These are phyloP conservation scores for Candida tallmaniae DNA, from an alignment of 805 yeast species.

Conservation along the genomic window DNA sequence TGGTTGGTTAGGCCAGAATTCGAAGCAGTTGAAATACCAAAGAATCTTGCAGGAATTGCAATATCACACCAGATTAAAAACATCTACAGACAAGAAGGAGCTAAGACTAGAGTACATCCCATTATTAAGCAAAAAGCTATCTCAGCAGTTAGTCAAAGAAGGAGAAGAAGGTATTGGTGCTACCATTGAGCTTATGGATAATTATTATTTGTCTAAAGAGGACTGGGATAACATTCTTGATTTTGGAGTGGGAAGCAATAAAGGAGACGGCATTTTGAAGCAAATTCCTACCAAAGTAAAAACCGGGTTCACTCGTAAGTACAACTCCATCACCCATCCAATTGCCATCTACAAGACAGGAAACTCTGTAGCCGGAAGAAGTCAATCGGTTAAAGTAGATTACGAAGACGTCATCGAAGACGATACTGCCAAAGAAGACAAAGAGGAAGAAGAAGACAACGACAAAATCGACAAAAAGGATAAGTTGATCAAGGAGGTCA, in stretches of 20 bases:
- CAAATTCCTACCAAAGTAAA: slow-evolving; percentile 74
- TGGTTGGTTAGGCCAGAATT: slow-evolving; percentile 85
- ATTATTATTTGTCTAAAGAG: slow-evolving; percentile 79
- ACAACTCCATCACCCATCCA: slow-evolving; percentile 77
- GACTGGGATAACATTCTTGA: slow-evolving; percentile 91
- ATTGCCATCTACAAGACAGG: slow-evolving; percentile 78
- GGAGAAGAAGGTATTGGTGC: slow-evolving; percentile 63
- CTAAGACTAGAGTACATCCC: slow-evolving; percentile 77
- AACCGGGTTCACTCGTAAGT: slow-evolving; percentile 79
- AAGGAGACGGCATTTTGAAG: slow-evolving; percentile 44
- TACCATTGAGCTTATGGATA: slow-evolving; percentile 73
- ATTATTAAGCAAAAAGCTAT: slow-evolving; percentile 49
- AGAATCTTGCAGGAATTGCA: slow-evolving; percentile 83
- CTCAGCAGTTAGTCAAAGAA: slow-evolving; percentile 50
- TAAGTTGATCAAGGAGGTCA: slow-evolving; percentile 52
- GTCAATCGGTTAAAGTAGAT: slow-evolving; percentile 47
- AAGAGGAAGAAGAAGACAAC: slow-evolving; percentile 42
- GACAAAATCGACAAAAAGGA: slow-evolving; percentile 55
- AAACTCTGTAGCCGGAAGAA: slow-evolving; percentile 40
- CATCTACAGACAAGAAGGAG: slow-evolving; percentile 71
- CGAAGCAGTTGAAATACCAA: slow-evolving; percentile 72
- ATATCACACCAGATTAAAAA: slow-evolving; percentile 76
- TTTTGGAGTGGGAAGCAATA: slow-evolving; percentile 61
- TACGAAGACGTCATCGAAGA: slow-evolving; percentile 69
- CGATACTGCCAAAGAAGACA: slow-evolving; percentile 41